phyloP scores from a whole-genome alignment of 2,329 filamentous ascomycete species.

The Xylariaceae sp. region DNA sequence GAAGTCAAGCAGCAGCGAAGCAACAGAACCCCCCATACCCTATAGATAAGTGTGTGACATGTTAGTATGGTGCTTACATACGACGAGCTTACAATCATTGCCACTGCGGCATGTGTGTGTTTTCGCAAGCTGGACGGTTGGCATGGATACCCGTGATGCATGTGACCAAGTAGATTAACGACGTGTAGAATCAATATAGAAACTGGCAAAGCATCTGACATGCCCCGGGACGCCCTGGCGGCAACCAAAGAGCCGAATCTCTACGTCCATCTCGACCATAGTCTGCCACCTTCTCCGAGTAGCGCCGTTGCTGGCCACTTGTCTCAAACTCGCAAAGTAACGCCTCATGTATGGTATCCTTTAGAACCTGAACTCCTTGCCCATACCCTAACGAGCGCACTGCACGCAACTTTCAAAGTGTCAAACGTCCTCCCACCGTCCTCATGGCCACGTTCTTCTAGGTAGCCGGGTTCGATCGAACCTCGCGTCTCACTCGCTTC shows the following conservation, averaged over 20 bases:
- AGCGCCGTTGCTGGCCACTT: slow-evolving; percentile 1
- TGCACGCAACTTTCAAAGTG: slow-evolving; percentile 4
- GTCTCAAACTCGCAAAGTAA: slow-evolving; percentile 18
- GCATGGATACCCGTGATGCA: not conserved
- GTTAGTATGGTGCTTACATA: no score
- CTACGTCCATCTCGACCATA: slow-evolving; percentile 9
- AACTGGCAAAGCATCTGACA: not conserved
- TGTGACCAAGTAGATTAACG: not conserved
- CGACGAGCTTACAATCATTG: no score
- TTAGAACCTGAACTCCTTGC: slow-evolving; percentile 24
- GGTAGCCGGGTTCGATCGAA: slow-evolving; percentile 78
- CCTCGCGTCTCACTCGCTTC: slow-evolving; percentile 77
- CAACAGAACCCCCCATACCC: no score
- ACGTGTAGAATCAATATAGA: slow-evolving; percentile 2
- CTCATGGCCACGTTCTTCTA: slow-evolving; percentile 8
- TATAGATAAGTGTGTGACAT: no score
- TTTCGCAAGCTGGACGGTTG: not conserved
- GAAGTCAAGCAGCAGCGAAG: no score
- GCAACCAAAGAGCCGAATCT: not conserved
- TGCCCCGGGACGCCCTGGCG: not conserved
- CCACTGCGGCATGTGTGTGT: not conserved
- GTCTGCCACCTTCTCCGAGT: slow-evolving; percentile 7
- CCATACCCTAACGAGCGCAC: slow-evolving; percentile 8
- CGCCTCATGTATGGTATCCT: slow-evolving; percentile 21
- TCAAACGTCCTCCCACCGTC: not conserved